Evolutionary conservation across 176 grass and related monocot genomes (phyloP), one percentile per base, ranked within the genome.

Genomic region (Pontederia crassipes): DNA sequence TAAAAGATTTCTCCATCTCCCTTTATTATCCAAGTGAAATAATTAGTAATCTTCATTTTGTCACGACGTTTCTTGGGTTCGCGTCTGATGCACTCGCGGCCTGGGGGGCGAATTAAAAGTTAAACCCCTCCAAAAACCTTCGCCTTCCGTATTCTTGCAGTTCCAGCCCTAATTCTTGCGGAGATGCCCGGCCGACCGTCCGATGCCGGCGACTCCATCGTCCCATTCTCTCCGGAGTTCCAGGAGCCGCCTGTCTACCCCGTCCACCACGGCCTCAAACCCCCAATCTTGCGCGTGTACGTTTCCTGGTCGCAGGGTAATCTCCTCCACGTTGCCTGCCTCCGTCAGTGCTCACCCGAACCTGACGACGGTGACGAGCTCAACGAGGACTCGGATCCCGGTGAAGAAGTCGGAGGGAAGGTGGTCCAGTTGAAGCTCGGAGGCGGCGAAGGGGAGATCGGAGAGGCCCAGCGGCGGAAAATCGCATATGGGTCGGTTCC

Each of bases 261-360:
- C 15, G 76, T 97, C 50, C 76, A 55, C 61, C 92, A 97, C 71
- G 81, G 92, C 12, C 45, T 91, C 65, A 48, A 68, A 32, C 72
- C 74, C 13, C 87, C 92, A 40, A 74, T 91, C 58, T 84, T 67
- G 64, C 92, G 92, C 70, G 78, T 91, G 55, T 87, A 74, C 48
- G 60, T 97, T 62, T 85, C 87, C 63, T 97, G 87, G 87, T 91
- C 87, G 12, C 78, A 87, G 49, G 87, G 92, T 50, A 88, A 87
- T 58, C 78, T 88, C 69, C 81, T 91, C n/a, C 87, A 91, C 61
- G 67, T 97, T 18, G 82, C 92, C 45, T 97, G 87, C 70, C 76
- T 97, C 50, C 78, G 76, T 4, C 68, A 45, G 4, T 29, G 68
- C 0, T 71, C 64, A 13, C 69, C 78, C 17, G 65, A 77, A 1